phyloP scores from a whole-genome alignment of 2,329 filamentous ascomycete genomes.

The Xylaria sp. region DNA sequence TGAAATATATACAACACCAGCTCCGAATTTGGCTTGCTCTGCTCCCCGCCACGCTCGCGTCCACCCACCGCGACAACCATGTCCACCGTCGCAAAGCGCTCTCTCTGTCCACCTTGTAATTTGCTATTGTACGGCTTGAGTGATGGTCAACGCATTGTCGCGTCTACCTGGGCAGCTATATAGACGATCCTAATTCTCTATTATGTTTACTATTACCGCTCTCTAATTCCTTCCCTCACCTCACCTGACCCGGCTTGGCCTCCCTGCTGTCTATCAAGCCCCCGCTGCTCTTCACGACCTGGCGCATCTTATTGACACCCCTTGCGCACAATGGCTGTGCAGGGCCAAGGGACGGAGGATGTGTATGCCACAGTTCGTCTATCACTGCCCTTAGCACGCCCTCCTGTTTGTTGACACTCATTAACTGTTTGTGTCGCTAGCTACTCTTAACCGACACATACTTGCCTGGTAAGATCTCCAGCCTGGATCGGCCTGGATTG shows the following conservation, averaged over 20 bases:
- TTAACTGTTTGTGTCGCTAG: conserved; percentile 55
- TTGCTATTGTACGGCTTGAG: too few relatives aligned
- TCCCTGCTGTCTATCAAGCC: background rate
- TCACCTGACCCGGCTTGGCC: too few relatives aligned
- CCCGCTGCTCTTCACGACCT: background rate
- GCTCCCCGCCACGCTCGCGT: conserved; percentile 12
- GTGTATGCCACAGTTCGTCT: conserved; percentile 62
- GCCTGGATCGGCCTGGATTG: conserved; percentile 20
- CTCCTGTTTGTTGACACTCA: conserved; percentile 8
- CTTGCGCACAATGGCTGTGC: conserved; percentile 38
- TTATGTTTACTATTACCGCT: background rate
- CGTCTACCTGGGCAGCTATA: background rate
- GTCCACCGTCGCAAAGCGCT: background rate
- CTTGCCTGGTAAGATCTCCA: conserved; percentile 74
- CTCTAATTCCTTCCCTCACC: background rate
- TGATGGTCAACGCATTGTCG: background rate
- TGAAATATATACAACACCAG: background rate
- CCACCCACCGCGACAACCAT: background rate
- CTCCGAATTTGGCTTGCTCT: background rate
- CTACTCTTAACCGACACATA: conserved; percentile 92
- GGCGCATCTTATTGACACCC: conserved; percentile 21
- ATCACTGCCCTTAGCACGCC: background rate
- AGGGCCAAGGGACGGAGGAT: conserved; percentile 48
- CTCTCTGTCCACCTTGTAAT: background rate
- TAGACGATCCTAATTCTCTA: background rate